Base-by-base conservation (phyloP, 1,139 yeast species). In the Sugiyamaella neomexicana region DNA sequence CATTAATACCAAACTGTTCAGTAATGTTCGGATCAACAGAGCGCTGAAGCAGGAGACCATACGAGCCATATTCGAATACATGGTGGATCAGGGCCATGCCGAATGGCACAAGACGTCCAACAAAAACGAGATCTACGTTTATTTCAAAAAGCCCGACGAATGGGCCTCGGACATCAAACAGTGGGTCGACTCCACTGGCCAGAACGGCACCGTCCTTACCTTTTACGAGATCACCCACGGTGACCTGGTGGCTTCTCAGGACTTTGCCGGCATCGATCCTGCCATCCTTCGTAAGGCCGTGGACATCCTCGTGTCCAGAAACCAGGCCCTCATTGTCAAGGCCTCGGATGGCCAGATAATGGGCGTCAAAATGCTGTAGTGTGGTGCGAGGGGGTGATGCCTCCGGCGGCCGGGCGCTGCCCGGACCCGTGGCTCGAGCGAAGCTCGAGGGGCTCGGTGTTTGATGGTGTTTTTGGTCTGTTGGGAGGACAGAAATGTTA, bases 151-250 rank as follows among this genome's bases (percentile, higher is more conserved):
- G 12, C 75, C 87, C 9, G 83, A 77, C 15, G 95, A 89, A 57
- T 89, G 97, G 96, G 88, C 90, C 0, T 80, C 82, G 13, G 65
- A 80, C 36, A 67, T 85, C 1, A 62, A 73, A 32, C 79, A 80
- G 45, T 84, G 86, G 85, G 76, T 88, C 17, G 74, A 76, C 13
- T 80, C 91, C 0, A 97, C 97, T 0, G 54, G 58, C 27, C 96
- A 89, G 68, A 75, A 79, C 55, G 90, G 90, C 5, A 75, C 85
- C 0, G 86, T 93, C 1, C 72, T 93, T 54, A 93, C 99, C 0
- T 70, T 90, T 8, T 91, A 87, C 70, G 99, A 93, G 68, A 70
- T 93, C 46, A 65, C 75, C 0, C 80, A 81, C 58, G 87, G 89
- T 64, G 95, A 87, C 38, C 72, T 80, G 42, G 80, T 83, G 0